Conservation (phyloP, 2,329 filamentous ascomycete species). For the Arthrocladium fulminans region DNA sequence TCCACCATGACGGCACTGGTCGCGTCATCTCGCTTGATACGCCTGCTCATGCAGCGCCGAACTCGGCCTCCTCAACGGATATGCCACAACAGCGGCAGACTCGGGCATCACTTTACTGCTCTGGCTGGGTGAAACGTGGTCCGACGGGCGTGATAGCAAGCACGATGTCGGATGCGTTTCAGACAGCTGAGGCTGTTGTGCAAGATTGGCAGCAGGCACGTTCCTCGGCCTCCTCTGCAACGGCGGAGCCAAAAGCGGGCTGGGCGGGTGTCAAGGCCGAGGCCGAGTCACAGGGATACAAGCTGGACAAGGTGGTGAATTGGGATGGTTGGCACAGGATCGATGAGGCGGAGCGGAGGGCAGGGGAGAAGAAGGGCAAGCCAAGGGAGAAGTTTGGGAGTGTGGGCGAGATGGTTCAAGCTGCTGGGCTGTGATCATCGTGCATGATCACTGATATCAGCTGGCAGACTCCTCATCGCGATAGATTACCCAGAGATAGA, state of each 20-base stretch:
- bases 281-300: conserved; percentile 45
- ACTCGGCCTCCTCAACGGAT: conserved; percentile 24
- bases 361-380: conserved; percentile 61
- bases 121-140: conserved; percentile 92
- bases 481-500: no score
- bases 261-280: conserved; percentile 69
- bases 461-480: no score
- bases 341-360: conserved; percentile 63
- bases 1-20: conserved; percentile 73
- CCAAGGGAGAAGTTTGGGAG: conserved; percentile 59
- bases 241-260: conserved; percentile 42
- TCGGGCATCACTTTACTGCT: conserved; percentile 70
- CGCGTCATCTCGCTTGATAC: conserved; percentile 47
- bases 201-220: conserved; percentile 55
- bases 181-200: conserved; percentile 72
- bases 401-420: conserved; percentile 50
- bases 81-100: conserved; percentile 27
- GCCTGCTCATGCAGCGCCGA: conserved; percentile 9
- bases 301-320: conserved; percentile 48
- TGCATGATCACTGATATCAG: no score
- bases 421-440: no score
- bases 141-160: conserved; percentile 93
- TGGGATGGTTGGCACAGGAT: conserved; percentile 87
- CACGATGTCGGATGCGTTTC: conserved; percentile 91
- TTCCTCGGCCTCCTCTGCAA: conserved; percentile 11